A percentile compares a stretch with the other conserved stretches of the same genome.
Conservation (phyloP, 148 eudicot species). For the Diospyros kaki region DNA sequence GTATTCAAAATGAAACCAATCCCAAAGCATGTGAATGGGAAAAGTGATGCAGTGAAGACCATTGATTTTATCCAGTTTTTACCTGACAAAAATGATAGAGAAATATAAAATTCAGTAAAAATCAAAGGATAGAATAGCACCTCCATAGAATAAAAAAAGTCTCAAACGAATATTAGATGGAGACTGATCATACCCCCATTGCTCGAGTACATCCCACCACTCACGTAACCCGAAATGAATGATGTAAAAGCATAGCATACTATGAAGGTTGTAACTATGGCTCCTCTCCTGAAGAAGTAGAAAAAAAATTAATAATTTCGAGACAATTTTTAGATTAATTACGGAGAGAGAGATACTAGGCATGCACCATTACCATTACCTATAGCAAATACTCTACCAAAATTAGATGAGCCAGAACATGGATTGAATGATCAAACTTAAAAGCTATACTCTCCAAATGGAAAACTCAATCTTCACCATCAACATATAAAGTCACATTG, state of each 20-base stretch:
- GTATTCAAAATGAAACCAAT: conserved; percentile 71
- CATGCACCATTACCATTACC: background rate
- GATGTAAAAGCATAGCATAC: conserved; percentile 86
- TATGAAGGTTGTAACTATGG: conserved; percentile 78
- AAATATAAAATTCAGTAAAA: background rate
- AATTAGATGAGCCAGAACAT: background rate
- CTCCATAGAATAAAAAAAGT: background rate
- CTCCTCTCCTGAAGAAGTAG: conserved; percentile 69
- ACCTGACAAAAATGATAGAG: conserved; percentile 38
- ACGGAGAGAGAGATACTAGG: background rate
- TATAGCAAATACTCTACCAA: background rate
- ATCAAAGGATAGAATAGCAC: background rate
- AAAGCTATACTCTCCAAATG: background rate
- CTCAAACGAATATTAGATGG: background rate
- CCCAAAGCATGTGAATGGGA: conserved; percentile 79
- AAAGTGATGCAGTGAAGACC: conserved; percentile 79
- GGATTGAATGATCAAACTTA: background rate
- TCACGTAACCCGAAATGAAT: conserved; percentile 79
- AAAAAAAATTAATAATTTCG: conserved; percentile 7
- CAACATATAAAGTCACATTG: background rate
- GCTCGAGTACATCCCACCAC: conserved; percentile 90
- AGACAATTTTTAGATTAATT: conserved; percentile 10
- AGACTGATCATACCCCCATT: conserved; percentile 55
- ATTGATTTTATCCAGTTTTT: conserved; percentile 80
- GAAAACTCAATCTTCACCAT: background rate